phyloP scores from a whole-genome alignment of 1,139 yeast genomes.

The Scheffersomyces quercinus region DNA sequence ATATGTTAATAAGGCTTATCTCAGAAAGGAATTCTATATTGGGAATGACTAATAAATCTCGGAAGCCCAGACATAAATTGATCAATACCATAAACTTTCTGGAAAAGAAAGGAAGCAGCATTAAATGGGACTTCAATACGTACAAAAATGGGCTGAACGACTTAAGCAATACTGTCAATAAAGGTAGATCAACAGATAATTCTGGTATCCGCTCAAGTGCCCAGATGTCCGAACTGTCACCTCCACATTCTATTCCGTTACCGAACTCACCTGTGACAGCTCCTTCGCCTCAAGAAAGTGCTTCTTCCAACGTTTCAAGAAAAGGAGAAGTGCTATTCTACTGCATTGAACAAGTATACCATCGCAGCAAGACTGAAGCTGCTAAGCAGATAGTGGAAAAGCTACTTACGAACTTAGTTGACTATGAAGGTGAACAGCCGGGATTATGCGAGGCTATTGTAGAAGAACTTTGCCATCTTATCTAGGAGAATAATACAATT shows the following conservation, averaged over 20 bases:
- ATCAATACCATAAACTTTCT: background rate
- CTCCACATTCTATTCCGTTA: background rate
- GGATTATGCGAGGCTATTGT: conserved; percentile 67
- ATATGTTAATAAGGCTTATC: conserved; percentile 9
- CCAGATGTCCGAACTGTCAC: background rate
- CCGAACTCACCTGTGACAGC: background rate
- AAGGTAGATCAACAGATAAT: background rate
- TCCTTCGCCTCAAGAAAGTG: background rate
- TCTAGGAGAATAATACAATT: too few species aligned
- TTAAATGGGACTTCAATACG: conserved; percentile 9
- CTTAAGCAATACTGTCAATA: background rate
- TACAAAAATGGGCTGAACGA: conserved; percentile 1
- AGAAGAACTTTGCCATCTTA: conserved; percentile 44
- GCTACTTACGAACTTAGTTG: conserved; percentile 36
- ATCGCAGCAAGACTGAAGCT: conserved; percentile 48
- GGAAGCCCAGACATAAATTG: conserved; percentile 9
- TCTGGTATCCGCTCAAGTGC: conserved; percentile 1
- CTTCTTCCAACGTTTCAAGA: background rate
- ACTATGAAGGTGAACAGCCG: conserved; percentile 55
- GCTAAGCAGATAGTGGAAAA: conserved; percentile 46
- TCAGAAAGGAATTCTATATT: conserved; percentile 4
- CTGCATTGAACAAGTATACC: conserved; percentile 45
- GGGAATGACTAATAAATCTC: background rate
- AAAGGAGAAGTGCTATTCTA: conserved; percentile 32
- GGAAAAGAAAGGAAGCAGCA: background rate